Conservation (phyloP, 2,329 filamentous ascomycete genomes). For the Emydomyces testavorans region DNA sequence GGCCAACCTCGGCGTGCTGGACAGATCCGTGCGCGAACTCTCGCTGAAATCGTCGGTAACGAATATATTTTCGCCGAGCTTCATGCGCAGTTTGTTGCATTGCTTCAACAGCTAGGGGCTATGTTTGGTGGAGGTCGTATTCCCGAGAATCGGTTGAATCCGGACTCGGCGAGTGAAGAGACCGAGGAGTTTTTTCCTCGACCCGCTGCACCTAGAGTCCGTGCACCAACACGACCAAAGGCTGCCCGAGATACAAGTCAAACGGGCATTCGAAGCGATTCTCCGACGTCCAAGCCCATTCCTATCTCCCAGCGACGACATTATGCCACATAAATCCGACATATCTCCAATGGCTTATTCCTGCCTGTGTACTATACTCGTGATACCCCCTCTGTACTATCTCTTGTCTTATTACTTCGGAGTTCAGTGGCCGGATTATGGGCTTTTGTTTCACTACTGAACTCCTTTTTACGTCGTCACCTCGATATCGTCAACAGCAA, state of each 20-base stretch:
- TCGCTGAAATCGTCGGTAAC: slow-evolving; percentile 49
- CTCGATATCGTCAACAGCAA: neutral
- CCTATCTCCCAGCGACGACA: slow-evolving; percentile 17
- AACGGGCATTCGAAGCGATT: slow-evolving; percentile 1
- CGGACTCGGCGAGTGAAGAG: slow-evolving; percentile 12
- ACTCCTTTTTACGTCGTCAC: neutral
- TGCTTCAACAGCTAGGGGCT: slow-evolving; percentile 38
- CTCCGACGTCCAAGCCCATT: slow-evolving; percentile 14
- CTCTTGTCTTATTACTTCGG: neutral
- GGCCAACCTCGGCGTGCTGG: slow-evolving; percentile 43
- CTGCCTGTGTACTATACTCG: slow-evolving; percentile 5
- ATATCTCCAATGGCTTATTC: neutral
- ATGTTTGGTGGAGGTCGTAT: slow-evolving; percentile 37
- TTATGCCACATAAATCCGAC: slow-evolving; percentile 1
- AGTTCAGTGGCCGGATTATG: neutral
- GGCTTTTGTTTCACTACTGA: slow-evolving; percentile 6
- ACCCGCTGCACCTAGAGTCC: neutral
- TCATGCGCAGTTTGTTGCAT: slow-evolving; percentile 43
- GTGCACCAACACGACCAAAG: neutral
- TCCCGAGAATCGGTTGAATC: slow-evolving; percentile 34
- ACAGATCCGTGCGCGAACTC: slow-evolving; percentile 44
- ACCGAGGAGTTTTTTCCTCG: slow-evolving; percentile 8
- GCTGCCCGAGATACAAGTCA: slow-evolving; percentile 3
- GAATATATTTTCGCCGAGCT: slow-evolving; percentile 48
- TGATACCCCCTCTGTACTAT: slow-evolving; percentile 10